A percentile compares a stretch with the other conserved stretches of the same genome.
Evolutionary conservation across 2,329 filamentous ascomycete species (phyloP).

Genomic region (Dryadomyces quercus-mongolicae): DNA sequence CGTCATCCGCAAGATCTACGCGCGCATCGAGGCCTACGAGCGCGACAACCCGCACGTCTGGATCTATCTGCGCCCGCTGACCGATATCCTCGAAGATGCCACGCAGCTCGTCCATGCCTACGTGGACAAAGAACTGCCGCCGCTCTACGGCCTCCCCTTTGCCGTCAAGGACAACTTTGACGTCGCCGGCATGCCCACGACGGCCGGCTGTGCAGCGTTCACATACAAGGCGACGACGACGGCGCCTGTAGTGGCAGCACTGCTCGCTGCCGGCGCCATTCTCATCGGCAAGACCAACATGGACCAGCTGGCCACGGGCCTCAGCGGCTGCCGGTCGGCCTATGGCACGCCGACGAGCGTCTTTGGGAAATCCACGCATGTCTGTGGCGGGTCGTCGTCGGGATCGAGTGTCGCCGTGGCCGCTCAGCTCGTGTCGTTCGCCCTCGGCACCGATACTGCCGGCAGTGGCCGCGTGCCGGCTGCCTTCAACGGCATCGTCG

Average conservation of each 20-base stretch:
- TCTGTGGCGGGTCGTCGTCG: slow-evolving; percentile 40
- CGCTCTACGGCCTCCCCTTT: slow-evolving; percentile 44
- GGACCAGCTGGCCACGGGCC: slow-evolving; percentile 50
- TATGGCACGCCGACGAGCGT: slow-evolving; percentile 37
- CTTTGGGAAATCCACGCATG: slow-evolving; percentile 18
- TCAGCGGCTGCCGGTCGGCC: slow-evolving; percentile 34
- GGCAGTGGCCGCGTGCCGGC: slow-evolving; percentile 41
- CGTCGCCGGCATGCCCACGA: slow-evolving; percentile 35
- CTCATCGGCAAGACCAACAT: slow-evolving; percentile 47
- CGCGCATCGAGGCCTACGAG: slow-evolving; percentile 35
- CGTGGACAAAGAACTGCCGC: slow-evolving; percentile 21
- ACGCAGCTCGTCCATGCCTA: slow-evolving; percentile 22
- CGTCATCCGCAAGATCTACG: slow-evolving; percentile 15
- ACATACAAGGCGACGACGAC: slow-evolving; percentile 32
- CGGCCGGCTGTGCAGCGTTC: slow-evolving; percentile 36
- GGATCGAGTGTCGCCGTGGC: slow-evolving; percentile 43
- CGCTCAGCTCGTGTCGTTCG: slow-evolving; percentile 39
- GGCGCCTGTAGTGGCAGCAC: slow-evolving; percentile 23
- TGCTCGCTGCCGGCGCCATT: slow-evolving; percentile 21
- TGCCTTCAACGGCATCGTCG: slow-evolving; percentile 40
- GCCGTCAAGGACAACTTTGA: slow-evolving; percentile 46
- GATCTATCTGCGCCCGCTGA: slow-evolving; percentile 29
- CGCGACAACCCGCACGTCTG: slow-evolving; percentile 35
- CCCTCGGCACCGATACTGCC: slow-evolving; percentile 44
- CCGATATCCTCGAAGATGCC: slow-evolving; percentile 23